A percentile compares a stretch with the other conserved stretches of the same genome.
These are phyloP conservation scores for Boletus fagicola DNA, from an alignment of 768 basidiomycete genomes.

Conservation along the genomic window DNA sequence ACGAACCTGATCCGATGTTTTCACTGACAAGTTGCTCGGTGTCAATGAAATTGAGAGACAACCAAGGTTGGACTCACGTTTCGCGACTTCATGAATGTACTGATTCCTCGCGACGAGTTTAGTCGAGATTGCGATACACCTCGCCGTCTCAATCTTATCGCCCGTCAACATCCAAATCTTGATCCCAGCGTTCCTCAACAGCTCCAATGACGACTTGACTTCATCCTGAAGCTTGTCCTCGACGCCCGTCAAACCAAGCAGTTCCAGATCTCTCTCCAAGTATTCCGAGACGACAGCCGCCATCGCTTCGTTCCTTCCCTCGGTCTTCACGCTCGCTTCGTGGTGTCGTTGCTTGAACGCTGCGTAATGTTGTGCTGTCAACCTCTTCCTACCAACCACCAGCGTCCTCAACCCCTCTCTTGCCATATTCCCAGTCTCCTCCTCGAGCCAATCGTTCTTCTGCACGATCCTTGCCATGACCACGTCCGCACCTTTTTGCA, in stretches of 20 bases:
- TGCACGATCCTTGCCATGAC: constrained; percentile 95
- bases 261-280: constrained; percentile 86
- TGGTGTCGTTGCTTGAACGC: constrained; percentile 73
- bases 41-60: not conserved
- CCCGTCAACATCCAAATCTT: constrained; percentile 99
- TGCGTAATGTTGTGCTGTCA: constrained; percentile 65
- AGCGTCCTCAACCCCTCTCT: constrained; percentile 92
- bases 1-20: constrained; percentile 76
- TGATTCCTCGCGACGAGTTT: constrained; percentile 95
- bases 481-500: constrained; percentile 98
- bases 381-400: constrained; percentile 81
- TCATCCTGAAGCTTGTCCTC: constrained; percentile 99
- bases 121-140: constrained; percentile 96
- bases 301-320: constrained; percentile 83
- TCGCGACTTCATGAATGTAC: constrained; percentile 95
- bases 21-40: constrained; percentile 52
- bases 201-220: constrained; percentile 88
- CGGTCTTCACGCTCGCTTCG: constrained; percentile 74
- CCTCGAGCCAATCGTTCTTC: constrained; percentile 98
- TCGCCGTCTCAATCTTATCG: constrained; percentile 98
- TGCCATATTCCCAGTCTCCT: constrained; percentile 98
- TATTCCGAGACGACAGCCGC: constrained; percentile 65
- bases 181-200: constrained; percentile 92
- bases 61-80: constrained; percentile 48
- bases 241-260: constrained; percentile 95